Evolutionary conservation across 345 rosid species (phyloP), one percentile per base, ranked within the genome.

Genomic region (Ailanthus altissimus): DNA sequence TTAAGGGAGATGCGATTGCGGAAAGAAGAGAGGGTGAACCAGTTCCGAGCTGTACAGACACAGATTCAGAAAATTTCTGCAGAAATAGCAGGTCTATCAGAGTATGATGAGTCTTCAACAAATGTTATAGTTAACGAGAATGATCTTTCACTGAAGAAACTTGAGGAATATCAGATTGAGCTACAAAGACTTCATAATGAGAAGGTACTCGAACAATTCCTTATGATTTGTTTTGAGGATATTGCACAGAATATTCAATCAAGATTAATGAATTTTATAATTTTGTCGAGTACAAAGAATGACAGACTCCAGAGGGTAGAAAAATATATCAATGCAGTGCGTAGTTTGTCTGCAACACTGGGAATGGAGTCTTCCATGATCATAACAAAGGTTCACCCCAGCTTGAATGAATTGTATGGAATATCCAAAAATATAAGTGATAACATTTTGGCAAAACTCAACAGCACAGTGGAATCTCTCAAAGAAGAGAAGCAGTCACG

Each of bases 291-390:
- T 83, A 65, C 36, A 23, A 84, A 96, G 99, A 90, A 88, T 80
- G 91, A 89, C 85, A 90, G 99, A 81, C 93, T 93, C 53, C 91
- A 87, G 81, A 89, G 84, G 81, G 98, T 96, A 85, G 98, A 92
- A 71, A 90, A 84, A 53, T 86, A 91, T 43, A 91, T 84, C 77
- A 88, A 89, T 54, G 80, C 87, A 49, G 88, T 96, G 76, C 85
- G 78, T 71, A 89, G 82, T 68, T 74, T 93, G 60, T 88, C 95
- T 70, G 88, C 97, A 32, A 91, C 89, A 26, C 73, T 96, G 75
- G 99, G 94, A 74, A 90, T 91, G 93, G 97, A 93, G 83, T 93
- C 97, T 73, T 93, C 99, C 54, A 93, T 90, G 94, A 93, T 91
- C 76, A 88, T 96, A 79, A 96, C 99, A 70, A 96, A 96, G 83